phyloP scores from a whole-genome alignment of 176 grass and related monocot genomes.

The Oropetium thomaeum region DNA sequence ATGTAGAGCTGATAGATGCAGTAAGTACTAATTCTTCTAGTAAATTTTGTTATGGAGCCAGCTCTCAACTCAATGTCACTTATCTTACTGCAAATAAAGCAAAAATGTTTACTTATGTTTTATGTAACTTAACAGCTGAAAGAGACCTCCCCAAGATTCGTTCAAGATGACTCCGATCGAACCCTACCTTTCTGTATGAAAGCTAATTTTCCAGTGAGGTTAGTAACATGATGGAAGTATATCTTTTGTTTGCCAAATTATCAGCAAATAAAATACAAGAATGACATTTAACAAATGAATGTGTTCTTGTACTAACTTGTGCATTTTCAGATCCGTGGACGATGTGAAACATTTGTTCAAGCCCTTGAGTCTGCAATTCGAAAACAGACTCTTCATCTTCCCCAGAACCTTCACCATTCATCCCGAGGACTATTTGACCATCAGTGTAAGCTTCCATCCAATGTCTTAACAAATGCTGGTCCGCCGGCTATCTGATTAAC shows the following conservation, averaged over 20 bases:
- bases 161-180: constrained; percentile 75
- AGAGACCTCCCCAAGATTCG: constrained; percentile 33
- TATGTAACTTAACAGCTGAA: constrained; percentile 53
- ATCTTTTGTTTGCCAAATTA: neutral
- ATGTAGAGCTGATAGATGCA: constrained; percentile 50
- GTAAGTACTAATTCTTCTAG: constrained; percentile 42
- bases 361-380: constrained; percentile 66
- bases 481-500: neutral
- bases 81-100: too few species aligned
- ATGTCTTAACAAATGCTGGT: neutral
- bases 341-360: constrained; percentile 79
- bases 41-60: neutral
- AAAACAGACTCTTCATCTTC: constrained; percentile 61
- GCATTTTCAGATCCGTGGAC: constrained; percentile 61
- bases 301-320: neutral
- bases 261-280: neutral
- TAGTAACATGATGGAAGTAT: constrained; percentile 35
- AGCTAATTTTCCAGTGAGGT: constrained; percentile 73
- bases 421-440: constrained; percentile 74
- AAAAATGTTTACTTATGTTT: neutral
- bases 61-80: neutral
- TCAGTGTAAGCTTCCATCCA: constrained; percentile 55
- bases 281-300: neutral
- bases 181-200: constrained; percentile 82
- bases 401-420: constrained; percentile 57